Percentiles rank a stretch among this genome's conserved stretches.
Evolutionary conservation across 1,284 basidiomycete species (phyloP).

Genomic region (Salmacisia buchloeana): DNA sequence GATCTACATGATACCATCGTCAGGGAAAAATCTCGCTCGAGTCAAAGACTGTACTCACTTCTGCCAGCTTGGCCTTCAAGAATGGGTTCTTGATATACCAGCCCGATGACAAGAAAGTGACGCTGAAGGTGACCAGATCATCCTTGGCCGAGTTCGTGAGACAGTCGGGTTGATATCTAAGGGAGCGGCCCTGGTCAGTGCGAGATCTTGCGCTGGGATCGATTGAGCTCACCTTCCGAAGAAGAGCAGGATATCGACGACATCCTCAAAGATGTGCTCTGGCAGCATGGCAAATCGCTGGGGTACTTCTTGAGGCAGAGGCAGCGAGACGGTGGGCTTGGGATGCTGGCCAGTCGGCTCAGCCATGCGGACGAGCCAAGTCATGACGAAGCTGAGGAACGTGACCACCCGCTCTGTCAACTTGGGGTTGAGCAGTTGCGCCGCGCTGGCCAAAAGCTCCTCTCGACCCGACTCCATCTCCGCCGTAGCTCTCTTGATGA

Average conservation of each 20-base stretch:
- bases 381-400: slow-evolving; percentile 83
- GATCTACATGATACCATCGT: slow-evolving; percentile 58
- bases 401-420: slow-evolving; percentile 72
- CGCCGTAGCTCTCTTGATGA: slow-evolving; percentile 43
- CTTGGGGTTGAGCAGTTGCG: slow-evolving; percentile 73
- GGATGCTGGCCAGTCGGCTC: slow-evolving; percentile 80
- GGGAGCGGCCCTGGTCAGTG: background rate
- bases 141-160: slow-evolving; percentile 69
- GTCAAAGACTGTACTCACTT: slow-evolving; percentile 56
- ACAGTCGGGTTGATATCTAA: slow-evolving; percentile 67
- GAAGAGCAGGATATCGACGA: slow-evolving; percentile 79
- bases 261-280: slow-evolving; percentile 90
- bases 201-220: background rate
- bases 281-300: slow-evolving; percentile 80
- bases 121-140: slow-evolving; percentile 79
- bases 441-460: slow-evolving; percentile 69
- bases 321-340: slow-evolving; percentile 49
- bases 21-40: background rate
- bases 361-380: slow-evolving; percentile 88
- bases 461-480: slow-evolving; percentile 43
- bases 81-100: slow-evolving; percentile 99
- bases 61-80: slow-evolving; percentile 93
- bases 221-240: slow-evolving; percentile 59
- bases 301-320: slow-evolving; percentile 75
- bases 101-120: slow-evolving; percentile 87